Evolutionary conservation across 1,284 basidiomycete genomes (phyloP), one percentile per base, ranked within the genome.

Genomic region (Cryptococcus jaspeensis): DNA sequence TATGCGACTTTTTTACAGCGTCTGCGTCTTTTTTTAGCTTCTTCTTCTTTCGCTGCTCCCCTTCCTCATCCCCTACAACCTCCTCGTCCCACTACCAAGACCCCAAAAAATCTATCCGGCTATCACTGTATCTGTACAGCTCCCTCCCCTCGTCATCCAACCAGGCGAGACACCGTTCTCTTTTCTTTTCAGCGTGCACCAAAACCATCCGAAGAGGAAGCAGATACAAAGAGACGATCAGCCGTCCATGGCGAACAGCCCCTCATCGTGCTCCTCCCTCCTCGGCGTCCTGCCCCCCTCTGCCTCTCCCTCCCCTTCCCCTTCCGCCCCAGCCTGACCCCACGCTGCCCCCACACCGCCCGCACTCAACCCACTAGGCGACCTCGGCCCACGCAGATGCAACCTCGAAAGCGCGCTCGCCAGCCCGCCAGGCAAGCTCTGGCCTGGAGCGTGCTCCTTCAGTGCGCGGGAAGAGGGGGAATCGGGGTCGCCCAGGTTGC

Each of bases 401-500:
- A 78, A 60, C 52, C 75, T 65, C 7, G 71, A 74, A n/a, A 78
- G 61, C 2, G 73, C 77, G 5, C 65, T 70, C 2, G 77, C 75
- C 6, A 78, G 56, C 12, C 77, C 77, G 25, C 74, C 74, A 32
- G 77, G 77, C 25, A 78, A 56, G 15, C 66, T 69, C 56, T 76
- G 74, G 36, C 77, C 77, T 6, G 77, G 77, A 1, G 75, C 72
- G 58, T 78, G 77, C 47, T 75, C 67, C 39, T 72, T 67, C 23
- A 77, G 60, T 3, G 71, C 77, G 16, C 66, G 64, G 1, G 68
- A 38, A 1, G 72, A 66, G 23, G 68, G 75, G 42, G 63, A 74
- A 39, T 60, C 70, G 22, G 66, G 73, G 55, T 71, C 67, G 42
- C 46, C 60, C 15, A 56, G 56, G 37, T 60, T 62, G 58, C 68